A percentile compares a stretch with the other conserved stretches of the same genome.
These are phyloP conservation scores for Macrolepiota dolichaula DNA, from an alignment of 768 basidiomycete species.

Conservation along the genomic window DNA sequence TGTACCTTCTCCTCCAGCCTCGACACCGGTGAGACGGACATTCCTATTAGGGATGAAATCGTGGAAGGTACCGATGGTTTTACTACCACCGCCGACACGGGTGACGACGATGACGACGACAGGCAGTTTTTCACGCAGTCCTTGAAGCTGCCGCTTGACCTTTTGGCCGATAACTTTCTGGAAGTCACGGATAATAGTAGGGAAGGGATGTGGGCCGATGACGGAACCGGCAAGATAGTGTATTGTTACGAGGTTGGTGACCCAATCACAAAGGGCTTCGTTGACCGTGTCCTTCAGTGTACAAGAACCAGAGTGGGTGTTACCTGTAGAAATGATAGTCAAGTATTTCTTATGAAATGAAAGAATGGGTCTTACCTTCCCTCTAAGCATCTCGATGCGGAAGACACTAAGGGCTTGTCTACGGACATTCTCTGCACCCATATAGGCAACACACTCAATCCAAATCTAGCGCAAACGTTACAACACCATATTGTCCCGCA, in stretches of 20 bases:
- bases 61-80: conserved; percentile 97
- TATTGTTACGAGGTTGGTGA: conserved; percentile 88
- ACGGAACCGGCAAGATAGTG: conserved; percentile 97
- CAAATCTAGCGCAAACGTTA: conserved; percentile 98
- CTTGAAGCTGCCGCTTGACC: conserved; percentile 83
- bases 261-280: conserved; percentile 98
- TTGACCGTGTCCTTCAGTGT: conserved; percentile 99
- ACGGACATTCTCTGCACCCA: conserved; percentile 97
- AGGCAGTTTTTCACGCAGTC: conserved; percentile 77
- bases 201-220: conserved; percentile 98
- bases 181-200: conserved; percentile 98
- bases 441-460: conserved; percentile 93
- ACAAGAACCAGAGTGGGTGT: conserved; percentile 89
- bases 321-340: conserved; percentile 48
- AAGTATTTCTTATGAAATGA: not conserved
- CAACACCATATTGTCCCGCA: conserved; percentile 98
- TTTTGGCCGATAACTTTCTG: conserved; percentile 93
- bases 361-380: conserved; percentile 76
- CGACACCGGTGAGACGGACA: conserved; percentile 89
- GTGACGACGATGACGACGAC: conserved; percentile 94
- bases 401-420: conserved; percentile 97
- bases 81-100: conserved; percentile 96
- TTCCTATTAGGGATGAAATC: conserved; percentile 89
- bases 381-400: conserved; percentile 96
- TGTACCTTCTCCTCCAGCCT: conserved; percentile 94